phyloP scores from a whole-genome alignment of 1,284 basidiomycete species.

The Ceratobasidium sp. region DNA sequence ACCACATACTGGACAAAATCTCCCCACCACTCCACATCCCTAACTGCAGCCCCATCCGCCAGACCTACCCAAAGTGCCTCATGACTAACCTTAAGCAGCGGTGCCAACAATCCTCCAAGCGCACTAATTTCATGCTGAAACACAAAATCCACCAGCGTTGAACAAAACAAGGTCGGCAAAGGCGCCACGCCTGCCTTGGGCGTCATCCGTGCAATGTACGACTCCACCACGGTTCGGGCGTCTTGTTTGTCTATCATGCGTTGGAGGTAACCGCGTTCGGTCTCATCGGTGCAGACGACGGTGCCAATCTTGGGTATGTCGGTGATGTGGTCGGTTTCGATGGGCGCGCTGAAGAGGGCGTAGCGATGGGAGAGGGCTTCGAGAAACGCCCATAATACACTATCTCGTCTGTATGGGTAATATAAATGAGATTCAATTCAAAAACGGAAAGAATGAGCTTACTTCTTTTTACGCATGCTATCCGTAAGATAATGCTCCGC shows the following conservation, averaged over 20 bases:
- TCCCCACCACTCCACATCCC: slow-evolving; percentile 5
- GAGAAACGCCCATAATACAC: neutral
- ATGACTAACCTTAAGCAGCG: slow-evolving; percentile 6
- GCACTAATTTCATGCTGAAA: neutral
- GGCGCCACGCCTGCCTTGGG: neutral
- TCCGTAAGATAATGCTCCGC: neutral
- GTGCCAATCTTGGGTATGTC: neutral
- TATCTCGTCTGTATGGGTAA: neutral
- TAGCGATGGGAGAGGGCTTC: slow-evolving; percentile 22
- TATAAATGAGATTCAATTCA: neutral
- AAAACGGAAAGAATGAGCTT: neutral
- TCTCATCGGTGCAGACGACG: neutral
- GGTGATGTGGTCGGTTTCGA: neutral
- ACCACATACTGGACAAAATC: neutral
- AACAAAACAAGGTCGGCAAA: neutral
- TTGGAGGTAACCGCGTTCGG: neutral
- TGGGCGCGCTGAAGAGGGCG: neutral
- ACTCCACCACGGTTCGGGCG: slow-evolving; percentile 2
- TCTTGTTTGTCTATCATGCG: slow-evolving; percentile 6
- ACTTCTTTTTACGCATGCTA: neutral
- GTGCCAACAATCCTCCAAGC: neutral
- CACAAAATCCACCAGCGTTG: slow-evolving; percentile 5
- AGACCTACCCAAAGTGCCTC: slow-evolving; percentile 4
- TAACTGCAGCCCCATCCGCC: neutral
- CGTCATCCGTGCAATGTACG: slow-evolving; percentile 6